Percentiles rank a stretch among this genome's conserved stretches.
Evolutionary conservation across 148 eudicot genomes (phyloP).

Genomic region (Amaranthus hypochondriacus): DNA sequence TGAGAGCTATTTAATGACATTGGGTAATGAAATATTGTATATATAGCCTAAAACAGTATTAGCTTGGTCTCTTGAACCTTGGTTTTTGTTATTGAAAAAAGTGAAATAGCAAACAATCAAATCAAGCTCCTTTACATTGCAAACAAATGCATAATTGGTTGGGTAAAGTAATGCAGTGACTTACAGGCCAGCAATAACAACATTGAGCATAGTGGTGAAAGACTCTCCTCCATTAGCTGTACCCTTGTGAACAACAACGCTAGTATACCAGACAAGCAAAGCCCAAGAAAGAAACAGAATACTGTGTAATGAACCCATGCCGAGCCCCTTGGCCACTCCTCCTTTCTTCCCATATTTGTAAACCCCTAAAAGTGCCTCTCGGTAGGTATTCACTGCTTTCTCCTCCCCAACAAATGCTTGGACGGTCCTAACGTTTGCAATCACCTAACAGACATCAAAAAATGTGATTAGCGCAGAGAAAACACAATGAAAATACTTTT

Average conservation of each 20-base stretch:
- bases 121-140: neutral
- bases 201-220: slow-evolving; percentile 99
- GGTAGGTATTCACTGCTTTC: slow-evolving; percentile 65
- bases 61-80: neutral
- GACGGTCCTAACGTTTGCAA: slow-evolving; percentile 92
- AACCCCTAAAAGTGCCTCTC: slow-evolving; percentile 53
- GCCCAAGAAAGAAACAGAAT: slow-evolving; percentile 96
- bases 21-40: no score
- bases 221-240: slow-evolving; percentile 92
- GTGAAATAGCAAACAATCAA: neutral
- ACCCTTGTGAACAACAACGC: slow-evolving; percentile 78
- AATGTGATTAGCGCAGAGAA: neutral
- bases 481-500: neutral
- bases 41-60: no score
- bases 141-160: neutral
- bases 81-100: neutral
- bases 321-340: slow-evolving; percentile 91
- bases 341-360: slow-evolving; percentile 84
- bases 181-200: slow-evolving; percentile 94
- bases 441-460: slow-evolving; percentile 45
- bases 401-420: slow-evolving; percentile 98
- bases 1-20: no score
- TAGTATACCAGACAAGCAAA: slow-evolving; percentile 95
- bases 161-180: slow-evolving; percentile 21
- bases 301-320: slow-evolving; percentile 78